Base-by-base conservation (phyloP, 2,329 filamentous ascomycete genomes). In the Tolypocladium sp. region DNA sequence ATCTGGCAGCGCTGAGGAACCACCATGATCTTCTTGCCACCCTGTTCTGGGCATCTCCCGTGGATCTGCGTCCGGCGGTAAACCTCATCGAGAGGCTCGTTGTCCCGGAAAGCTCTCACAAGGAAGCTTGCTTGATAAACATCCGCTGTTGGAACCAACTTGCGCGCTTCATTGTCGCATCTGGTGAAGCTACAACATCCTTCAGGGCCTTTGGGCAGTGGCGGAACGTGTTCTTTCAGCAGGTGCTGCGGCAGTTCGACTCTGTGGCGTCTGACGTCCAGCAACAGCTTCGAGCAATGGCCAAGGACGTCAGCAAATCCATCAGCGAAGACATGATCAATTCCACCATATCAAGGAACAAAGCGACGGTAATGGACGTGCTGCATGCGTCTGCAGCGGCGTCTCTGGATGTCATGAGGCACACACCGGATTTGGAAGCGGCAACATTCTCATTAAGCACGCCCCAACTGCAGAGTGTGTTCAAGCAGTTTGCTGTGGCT, bases 21-120 rank as follows among this genome's bases (percentile, higher is more conserved):
- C 86, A 89, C 61, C 86, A 89, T 60, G 86, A 89, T 68, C 78
- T 89, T 49, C 75, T 89, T 4, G 85, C 82, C 63, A 86, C 84
- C 0, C 74, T 89, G 5, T 89, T 83, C 67, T 89, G 85, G 84
- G 82, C 81, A 7, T 78, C 82, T 2, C 85, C 85, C 10, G 67
- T 76, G 2, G 78, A 80, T 3, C 66, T 83, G 55, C 78, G 85
- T 9, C 84, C 82, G 4, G 75, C 75, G 7, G 71, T 81, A 1
- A 76, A 79, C 58, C 73, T 83, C 25, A 78, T 89, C 13, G 82
- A 86, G 67, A 77, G 82, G 58, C 76, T 89, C 2, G 83, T 89
- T 3, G 69, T 74, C 22, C 82, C 85, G 0, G 79, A 77, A 25
- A 82, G 74, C 59, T 87, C 86, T 12, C 86, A 89, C 67, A 86